Conservation (phyloP, 1,139 yeast species). For the Suhomyces guaymorum region DNA sequence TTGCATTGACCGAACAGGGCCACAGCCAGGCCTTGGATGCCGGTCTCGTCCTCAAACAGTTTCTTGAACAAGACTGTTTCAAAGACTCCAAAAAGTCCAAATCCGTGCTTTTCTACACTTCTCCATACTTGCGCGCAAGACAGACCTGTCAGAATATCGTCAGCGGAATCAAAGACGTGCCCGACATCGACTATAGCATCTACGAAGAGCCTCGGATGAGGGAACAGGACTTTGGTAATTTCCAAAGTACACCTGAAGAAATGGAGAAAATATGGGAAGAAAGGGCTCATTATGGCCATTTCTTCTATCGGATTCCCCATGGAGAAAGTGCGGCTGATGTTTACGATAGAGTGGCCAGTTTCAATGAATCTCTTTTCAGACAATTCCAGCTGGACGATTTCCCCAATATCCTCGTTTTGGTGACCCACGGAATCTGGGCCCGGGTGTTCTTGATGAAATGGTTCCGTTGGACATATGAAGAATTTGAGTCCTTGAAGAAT, state of each 20-base stretch:
- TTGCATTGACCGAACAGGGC: slow-evolving; percentile 69
- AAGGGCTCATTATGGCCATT: slow-evolving; percentile 87
- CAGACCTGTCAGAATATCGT: slow-evolving; percentile 75
- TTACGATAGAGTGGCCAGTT: slow-evolving; percentile 84
- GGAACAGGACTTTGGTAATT: slow-evolving; percentile 94
- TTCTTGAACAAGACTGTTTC: slow-evolving; percentile 52
- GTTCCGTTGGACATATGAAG: slow-evolving; percentile 91
- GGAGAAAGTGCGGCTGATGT: slow-evolving; percentile 98
- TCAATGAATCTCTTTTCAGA: slow-evolving; percentile 81
- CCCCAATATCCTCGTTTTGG: slow-evolving; percentile 75
- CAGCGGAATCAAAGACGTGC: slow-evolving; percentile 54
- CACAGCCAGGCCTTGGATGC: slow-evolving; percentile 67
- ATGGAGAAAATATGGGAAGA: slow-evolving; percentile 81
- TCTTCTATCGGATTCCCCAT: slow-evolving; percentile 85
- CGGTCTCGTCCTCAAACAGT: slow-evolving; percentile 56
- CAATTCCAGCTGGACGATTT: slow-evolving; percentile 69
- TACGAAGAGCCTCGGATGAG: slow-evolving; percentile 87
- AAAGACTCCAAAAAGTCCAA: slow-evolving; percentile 28
- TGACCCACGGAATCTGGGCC: slow-evolving; percentile 93
- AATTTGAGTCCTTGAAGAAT: slow-evolving; percentile 78
- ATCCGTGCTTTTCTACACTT: slow-evolving; percentile 64
- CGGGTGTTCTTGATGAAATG: slow-evolving; percentile 89
- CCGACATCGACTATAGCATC: slow-evolving; percentile 52
- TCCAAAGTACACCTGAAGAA: slow-evolving; percentile 73
- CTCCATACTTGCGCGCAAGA: slow-evolving; percentile 80